Base-by-base conservation (phyloP, 805 yeast species). In the Brettanomyces anomalus region DNA sequence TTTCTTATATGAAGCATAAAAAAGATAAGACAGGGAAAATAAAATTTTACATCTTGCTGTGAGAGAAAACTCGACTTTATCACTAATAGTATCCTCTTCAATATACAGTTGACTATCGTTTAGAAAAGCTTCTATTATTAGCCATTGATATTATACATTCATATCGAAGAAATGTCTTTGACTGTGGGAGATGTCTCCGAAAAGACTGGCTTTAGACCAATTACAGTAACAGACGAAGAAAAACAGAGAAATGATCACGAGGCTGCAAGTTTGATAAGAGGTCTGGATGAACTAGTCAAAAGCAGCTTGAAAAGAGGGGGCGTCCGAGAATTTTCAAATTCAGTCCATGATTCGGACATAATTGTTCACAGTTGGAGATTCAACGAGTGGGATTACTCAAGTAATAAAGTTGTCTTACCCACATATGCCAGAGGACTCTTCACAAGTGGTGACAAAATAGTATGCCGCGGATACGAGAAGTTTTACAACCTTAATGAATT, bases 391-490 rank as follows among this genome's bases (percentile, higher is more conserved):
- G 96, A 85, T 53, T 90, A 85, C 55, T 77, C 77, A 15, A 74
- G 70, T 42, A 64, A 67, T 8, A 71, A 71, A 39, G 64, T 76
- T 4, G 46, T 44, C 1, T 64, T 90, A 7, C 96, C 96, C 0
- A 69, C 77, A 4, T 64, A 77, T 41, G 95, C 97, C 0, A 71
- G 98, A 43, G 98, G 98, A 0, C 59, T 90, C 14, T 90, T 90
- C 60, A 83, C 77, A 0, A 49, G 52, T 1, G 52, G 47, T 1
- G 48, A 56, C n/a, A 16, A 21, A n/a, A 82, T 93, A 18, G 78
- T 77, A 2, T 79, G 81, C 2, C 67, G 99, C 51, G 98, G 99
- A 0, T 93, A 93, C 58, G 93, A 93, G 61, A 93, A 93, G 63
- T 93, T 93, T 61, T 93, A 87, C 72, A 90, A 85, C 56, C 67